These are phyloP conservation scores for Coemansia nantahalensis DNA, from an alignment of 192 early-diverging fungal genomes.

Conservation along the genomic window DNA sequence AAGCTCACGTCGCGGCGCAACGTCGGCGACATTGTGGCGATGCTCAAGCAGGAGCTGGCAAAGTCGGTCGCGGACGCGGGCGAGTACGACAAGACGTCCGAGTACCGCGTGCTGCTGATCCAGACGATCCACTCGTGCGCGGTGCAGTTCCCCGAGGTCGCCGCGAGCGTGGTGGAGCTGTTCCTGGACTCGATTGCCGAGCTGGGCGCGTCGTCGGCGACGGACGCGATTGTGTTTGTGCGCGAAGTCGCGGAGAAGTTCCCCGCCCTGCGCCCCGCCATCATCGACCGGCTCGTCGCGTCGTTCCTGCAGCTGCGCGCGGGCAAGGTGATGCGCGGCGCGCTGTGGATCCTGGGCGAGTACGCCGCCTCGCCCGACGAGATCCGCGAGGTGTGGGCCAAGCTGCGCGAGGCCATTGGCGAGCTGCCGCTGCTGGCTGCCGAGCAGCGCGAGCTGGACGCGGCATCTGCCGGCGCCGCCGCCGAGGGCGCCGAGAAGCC, in stretches of 20 bases:
- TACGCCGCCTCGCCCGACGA: conserved; percentile 74
- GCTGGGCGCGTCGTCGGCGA: conserved; percentile 74
- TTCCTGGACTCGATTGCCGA: conserved; percentile 93
- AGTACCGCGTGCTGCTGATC: conserved; percentile 94
- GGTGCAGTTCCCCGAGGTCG: conserved; percentile 93
- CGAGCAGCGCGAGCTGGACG: conserved; percentile 83
- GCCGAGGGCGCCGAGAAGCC: conserved; percentile 25
- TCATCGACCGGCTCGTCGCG: conserved; percentile 76
- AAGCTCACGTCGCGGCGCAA: conserved; percentile 90
- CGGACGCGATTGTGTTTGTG: conserved; percentile 95
- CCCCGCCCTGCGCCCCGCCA: conserved; percentile 79
- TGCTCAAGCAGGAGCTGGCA: conserved; percentile 94
- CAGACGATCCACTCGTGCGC: conserved; percentile 96
- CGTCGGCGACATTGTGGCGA: conserved; percentile 85
- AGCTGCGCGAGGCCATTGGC: conserved; percentile 80
- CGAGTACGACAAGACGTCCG: conserved; percentile 73
- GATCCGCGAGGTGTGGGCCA: conserved; percentile 82
- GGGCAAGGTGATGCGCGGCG: conserved; percentile 91
- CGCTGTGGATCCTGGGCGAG: conserved; percentile 98
- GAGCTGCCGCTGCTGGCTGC: conserved; percentile 93
- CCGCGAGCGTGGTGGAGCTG: conserved; percentile 92
- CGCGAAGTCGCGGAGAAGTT: conserved; percentile 98
- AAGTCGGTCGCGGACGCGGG: conserved; percentile 90
- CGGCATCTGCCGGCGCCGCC: conserved; percentile 55
- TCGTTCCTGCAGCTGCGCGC: conserved; percentile 88